Percentiles rank a stretch among this genome's conserved stretches.
These are phyloP conservation scores for Magnaporthiopsis poae DNA, from an alignment of 2,329 filamentous ascomycete species.

Conservation along the genomic window DNA sequence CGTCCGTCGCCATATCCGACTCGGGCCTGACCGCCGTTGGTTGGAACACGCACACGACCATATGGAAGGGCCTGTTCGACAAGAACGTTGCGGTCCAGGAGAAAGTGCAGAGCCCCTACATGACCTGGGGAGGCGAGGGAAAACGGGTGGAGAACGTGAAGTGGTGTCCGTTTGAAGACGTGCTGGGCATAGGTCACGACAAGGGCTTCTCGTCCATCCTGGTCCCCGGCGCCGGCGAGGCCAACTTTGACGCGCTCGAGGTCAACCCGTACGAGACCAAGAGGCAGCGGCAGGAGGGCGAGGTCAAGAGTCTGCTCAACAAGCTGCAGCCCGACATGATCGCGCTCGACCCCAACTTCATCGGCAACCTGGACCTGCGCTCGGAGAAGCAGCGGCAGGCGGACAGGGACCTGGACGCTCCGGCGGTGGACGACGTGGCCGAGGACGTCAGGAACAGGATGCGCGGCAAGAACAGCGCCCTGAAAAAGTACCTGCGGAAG, in stretches of 20 bases:
- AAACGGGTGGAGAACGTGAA: slow-evolving; percentile 67
- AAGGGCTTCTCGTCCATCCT: slow-evolving; percentile 82
- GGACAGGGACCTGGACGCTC: slow-evolving; percentile 70
- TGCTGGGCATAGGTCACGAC: slow-evolving; percentile 76
- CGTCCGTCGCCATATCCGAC: slow-evolving; percentile 80
- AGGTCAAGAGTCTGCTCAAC: slow-evolving; percentile 82
- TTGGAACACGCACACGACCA: slow-evolving; percentile 77
- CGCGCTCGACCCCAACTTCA: slow-evolving; percentile 79
- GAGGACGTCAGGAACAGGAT: slow-evolving; percentile 65
- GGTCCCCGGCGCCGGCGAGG: slow-evolving; percentile 87
- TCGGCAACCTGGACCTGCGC: slow-evolving; percentile 76
- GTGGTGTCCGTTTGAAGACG: slow-evolving; percentile 93
- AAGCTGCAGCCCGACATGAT: slow-evolving; percentile 98
- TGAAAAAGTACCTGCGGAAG: slow-evolving; percentile 84
- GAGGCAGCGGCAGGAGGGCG: slow-evolving; percentile 84
- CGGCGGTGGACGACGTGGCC: slow-evolving; percentile 44
- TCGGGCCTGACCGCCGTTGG: slow-evolving; percentile 78
- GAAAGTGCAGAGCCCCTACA: slow-evolving; percentile 80
- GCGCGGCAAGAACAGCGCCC: slow-evolving; percentile 77
- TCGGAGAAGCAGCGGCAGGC: slow-evolving; percentile 67
- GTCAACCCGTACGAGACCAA: slow-evolving; percentile 88
- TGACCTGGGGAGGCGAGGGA: slow-evolving; percentile 84
- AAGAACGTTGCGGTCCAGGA: slow-evolving; percentile 53
- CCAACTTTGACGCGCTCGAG: slow-evolving; percentile 91
- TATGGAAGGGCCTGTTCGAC: slow-evolving; percentile 88